These are phyloP conservation scores for Cardamine occulta DNA, from an alignment of 345 rosid species.

Conservation along the genomic window DNA sequence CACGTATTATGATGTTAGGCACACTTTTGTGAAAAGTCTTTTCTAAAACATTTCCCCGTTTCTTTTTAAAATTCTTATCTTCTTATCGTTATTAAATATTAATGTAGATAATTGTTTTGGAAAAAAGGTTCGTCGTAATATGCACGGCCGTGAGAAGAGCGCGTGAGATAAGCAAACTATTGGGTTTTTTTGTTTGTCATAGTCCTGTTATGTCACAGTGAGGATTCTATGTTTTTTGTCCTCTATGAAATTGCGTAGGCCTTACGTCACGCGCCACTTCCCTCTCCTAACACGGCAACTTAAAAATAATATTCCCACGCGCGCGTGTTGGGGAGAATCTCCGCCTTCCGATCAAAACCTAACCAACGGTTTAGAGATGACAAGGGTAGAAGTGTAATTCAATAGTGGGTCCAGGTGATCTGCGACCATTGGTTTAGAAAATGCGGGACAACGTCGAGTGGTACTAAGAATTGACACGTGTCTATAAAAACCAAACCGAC, in stretches of 20 bases:
- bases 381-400: constrained; percentile 16
- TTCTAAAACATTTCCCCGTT: background rate
- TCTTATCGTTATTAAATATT: constrained; percentile 22
- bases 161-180: constrained; percentile 1
- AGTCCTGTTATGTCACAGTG: constrained; percentile 38
- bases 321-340: constrained; percentile 27
- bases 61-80: constrained; percentile 23
- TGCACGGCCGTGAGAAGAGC: background rate
- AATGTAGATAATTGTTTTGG: constrained; percentile 6
- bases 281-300: constrained; percentile 47
- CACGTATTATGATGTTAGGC: constrained; percentile 46
- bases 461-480: constrained; percentile 42
- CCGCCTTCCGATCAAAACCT: constrained; percentile 24
- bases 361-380: constrained; percentile 1
- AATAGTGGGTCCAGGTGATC: constrained; percentile 39
- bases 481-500: constrained; percentile 38
- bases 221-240: constrained; percentile 35
- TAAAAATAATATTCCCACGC: constrained; percentile 30
- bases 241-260: constrained; percentile 32
- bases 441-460: constrained; percentile 40
- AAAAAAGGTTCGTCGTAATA: background rate
- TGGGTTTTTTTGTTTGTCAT: background rate
- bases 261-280: constrained; percentile 47
- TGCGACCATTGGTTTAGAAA: constrained; percentile 40
- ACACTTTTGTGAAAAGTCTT: constrained; percentile 41